These are phyloP conservation scores for Cladophialophora bantiana DNA, from an alignment of 2,329 filamentous ascomycete genomes.

Conservation along the genomic window DNA sequence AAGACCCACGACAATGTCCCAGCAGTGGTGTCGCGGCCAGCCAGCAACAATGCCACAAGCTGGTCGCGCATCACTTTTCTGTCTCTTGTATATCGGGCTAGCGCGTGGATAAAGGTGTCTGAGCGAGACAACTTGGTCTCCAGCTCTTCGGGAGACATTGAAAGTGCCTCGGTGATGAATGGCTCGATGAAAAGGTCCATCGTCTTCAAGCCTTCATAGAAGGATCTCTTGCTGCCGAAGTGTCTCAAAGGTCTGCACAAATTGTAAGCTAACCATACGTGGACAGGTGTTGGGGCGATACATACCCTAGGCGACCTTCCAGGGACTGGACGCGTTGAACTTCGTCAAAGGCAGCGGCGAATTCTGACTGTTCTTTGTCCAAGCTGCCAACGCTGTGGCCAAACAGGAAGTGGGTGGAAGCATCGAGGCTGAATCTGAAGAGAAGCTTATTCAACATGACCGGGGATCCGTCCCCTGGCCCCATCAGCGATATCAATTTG, in stretches of 20 bases:
- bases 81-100: slow-evolving; percentile 77
- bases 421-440: slow-evolving; percentile 83
- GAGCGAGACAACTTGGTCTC: slow-evolving; percentile 72
- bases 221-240: slow-evolving; percentile 69
- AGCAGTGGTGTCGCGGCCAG: slow-evolving; percentile 84
- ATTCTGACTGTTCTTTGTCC: slow-evolving; percentile 68
- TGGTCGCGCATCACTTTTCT: slow-evolving; percentile 77
- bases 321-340: slow-evolving; percentile 77
- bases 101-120: slow-evolving; percentile 85
- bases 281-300: slow-evolving; percentile 8
- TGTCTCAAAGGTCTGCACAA: slow-evolving; percentile 62
- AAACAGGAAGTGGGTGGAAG: slow-evolving; percentile 84
- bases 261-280: background rate
- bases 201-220: slow-evolving; percentile 68
- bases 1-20: slow-evolving; percentile 80
- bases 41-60: slow-evolving; percentile 79
- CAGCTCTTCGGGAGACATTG: slow-evolving; percentile 73
- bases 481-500: slow-evolving; percentile 72
- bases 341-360: slow-evolving; percentile 81
- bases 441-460: slow-evolving; percentile 79
- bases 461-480: slow-evolving; percentile 50
- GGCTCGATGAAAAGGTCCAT: slow-evolving; percentile 79
- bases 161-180: slow-evolving; percentile 77
- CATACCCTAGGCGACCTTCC: slow-evolving; percentile 67
- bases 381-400: slow-evolving; percentile 73